Base-by-base conservation (phyloP, 1,139 yeast genomes). In the Lipomyces yarrowii region DNA sequence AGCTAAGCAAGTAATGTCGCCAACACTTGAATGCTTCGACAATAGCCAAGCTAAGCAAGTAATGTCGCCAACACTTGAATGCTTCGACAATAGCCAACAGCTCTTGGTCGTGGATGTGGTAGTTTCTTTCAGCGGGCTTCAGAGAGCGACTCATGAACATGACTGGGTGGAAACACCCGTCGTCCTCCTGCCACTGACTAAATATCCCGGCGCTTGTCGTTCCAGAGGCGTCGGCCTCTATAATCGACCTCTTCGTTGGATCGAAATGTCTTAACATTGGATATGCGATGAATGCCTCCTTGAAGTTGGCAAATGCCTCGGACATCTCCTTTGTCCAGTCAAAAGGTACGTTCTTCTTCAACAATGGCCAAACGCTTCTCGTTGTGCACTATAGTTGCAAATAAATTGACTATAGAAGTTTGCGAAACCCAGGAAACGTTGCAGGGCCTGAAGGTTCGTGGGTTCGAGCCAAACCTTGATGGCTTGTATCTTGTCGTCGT, bases 341-440 rank as follows among this genome's bases (percentile, higher is more conserved):
- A 13, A 51, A 51, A 3, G n/a, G 15, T 30, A 15, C 33, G 23
- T 51, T 30, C 33, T 51, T 51, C 30, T 51, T 51, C 55, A 30
- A 23, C n/a, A 30, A 23, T 7, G 46, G 46, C 3, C 46, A 15
- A 15, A 39, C 3, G 46, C 3, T 51, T 51, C 32, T 11, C 32
- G 33, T 51, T 11, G 10, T 30, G 1, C 15, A 30, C 33, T 23
- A 30, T 54, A 33, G 21, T 1, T 30, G 5, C 13, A 6, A 54
- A 54, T 54, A 10, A 54, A 30, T 11, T 54, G 57, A 1, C 30
- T 30, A n/a, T 51, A 51, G 8, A 54, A 54, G 10, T 54, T 54
- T 11, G 57, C 57, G 39, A 54, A 54, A 13, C 57, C 57, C 39
- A 54, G 37, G 5, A 54, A 54, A n/a, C 57, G 57, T 30, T 54